Evolutionary conservation across 169 alveolate species (phyloP), one percentile per base, ranked within the genome.

Genomic region (Cryptosporidium sp.): DNA sequence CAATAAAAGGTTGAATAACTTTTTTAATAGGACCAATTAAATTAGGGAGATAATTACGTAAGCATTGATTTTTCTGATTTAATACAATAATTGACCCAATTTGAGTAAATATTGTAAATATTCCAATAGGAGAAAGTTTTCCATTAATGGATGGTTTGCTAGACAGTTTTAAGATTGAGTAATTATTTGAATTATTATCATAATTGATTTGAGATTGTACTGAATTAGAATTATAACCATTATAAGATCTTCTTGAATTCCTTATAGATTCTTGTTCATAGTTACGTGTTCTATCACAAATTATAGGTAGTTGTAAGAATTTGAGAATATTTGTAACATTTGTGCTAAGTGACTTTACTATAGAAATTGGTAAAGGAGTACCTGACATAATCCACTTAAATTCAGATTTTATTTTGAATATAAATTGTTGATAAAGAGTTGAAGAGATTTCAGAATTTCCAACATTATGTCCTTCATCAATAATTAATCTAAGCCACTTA

Each of bases 341-440:
- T 12, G 69, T 80, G 12, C 41, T 37, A 8, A 80, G 8, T 14
- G 80, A 80, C 33, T 59, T 80, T 3, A 43, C 14, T 7, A 80
- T 59, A n/a, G 89, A 80, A 21, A 80, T 33, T 9, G 89, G 75
- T 37, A 80, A 48, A 3, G 89, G 89, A 5, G 89, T 80, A 23
- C 89, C 89, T 16, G 89, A 80, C 89, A 80, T 80, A 31, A 80
- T 80, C 89, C 89, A 80, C 33, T 65, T 80, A 43, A 45, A 80
- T 37, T 80, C 69, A 6, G 89, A 80, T 48, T 80, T 41, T 37
- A 80, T 80, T 80, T 62, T 80, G 67, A 61, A 61, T 21, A 80
- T 80, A 35, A 80, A 80, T 43, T 80, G 89, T 50, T 80, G 73
- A 43, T 80, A 80, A 4, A 80, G 35, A 26, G 71, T 45, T n/a